These are phyloP conservation scores for Teratosphaeria epicoccoides DNA, from an alignment of 2,329 filamentous ascomycete species.

Conservation along the genomic window DNA sequence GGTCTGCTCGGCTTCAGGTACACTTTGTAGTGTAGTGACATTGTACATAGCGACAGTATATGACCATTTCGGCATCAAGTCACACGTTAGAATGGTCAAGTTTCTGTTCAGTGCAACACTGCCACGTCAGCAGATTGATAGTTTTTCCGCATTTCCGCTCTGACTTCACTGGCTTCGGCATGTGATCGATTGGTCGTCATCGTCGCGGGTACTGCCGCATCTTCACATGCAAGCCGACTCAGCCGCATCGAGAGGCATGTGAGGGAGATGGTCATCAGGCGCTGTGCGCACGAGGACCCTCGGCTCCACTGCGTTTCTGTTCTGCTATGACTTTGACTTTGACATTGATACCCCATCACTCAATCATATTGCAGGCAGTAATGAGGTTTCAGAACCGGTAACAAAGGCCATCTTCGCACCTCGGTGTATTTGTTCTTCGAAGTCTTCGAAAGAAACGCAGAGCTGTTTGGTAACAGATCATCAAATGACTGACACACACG, in stretches of 20 bases:
- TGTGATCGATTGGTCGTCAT: background rate
- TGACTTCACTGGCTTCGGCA: background rate
- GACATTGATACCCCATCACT: background rate
- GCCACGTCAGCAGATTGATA: background rate
- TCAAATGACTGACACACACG: background rate
- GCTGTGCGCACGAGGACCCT: background rate
- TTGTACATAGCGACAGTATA: slow-evolving; percentile 1
- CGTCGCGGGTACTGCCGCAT: background rate
- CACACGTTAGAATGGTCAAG: too few relatives aligned
- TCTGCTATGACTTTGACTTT: background rate
- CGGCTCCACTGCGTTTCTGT: background rate
- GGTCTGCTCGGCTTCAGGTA: slow-evolving; percentile 27
- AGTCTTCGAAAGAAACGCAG: too few relatives aligned
- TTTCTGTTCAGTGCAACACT: too few relatives aligned
- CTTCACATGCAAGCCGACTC: background rate
- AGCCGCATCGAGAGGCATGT: background rate
- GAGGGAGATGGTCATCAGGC: background rate
- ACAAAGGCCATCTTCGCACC: background rate
- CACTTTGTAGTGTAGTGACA: slow-evolving; percentile 17
- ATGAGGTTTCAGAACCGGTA: background rate
- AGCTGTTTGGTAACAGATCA: background rate
- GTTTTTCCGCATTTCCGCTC: background rate
- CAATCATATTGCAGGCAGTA: background rate
- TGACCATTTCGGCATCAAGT: background rate
- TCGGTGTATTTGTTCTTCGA: too few relatives aligned